Conservation (phyloP, 176 grass and related monocot species). For the Pontederia crassipes region DNA sequence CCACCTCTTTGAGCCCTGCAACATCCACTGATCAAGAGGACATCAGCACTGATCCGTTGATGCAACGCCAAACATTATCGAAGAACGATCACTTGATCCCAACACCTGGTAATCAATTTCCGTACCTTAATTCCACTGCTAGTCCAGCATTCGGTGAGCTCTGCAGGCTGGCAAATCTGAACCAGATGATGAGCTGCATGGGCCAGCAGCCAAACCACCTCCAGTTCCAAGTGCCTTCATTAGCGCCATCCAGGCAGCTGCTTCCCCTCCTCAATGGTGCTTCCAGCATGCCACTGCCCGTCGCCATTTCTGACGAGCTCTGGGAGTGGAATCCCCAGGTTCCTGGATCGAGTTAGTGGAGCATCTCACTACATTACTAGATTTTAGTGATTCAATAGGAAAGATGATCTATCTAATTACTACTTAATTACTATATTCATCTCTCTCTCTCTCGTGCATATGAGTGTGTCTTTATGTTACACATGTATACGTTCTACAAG, state of each 20-base stretch:
- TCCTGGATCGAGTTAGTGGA: no score
- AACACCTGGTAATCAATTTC: no score
- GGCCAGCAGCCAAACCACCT: slow-evolving; percentile 11
- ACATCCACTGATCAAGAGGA: slow-evolving; percentile 12
- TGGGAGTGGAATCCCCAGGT: slow-evolving; percentile 72
- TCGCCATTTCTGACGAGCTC: slow-evolving; percentile 70
- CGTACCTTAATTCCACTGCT: slow-evolving; percentile 23
- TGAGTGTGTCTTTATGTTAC: not conserved
- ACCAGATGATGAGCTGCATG: slow-evolving; percentile 25
- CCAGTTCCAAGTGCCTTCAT: no score
- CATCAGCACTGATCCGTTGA: slow-evolving; percentile 1
- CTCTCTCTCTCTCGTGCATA: slow-evolving; percentile 5
- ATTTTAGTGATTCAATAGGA: slow-evolving; percentile 50
- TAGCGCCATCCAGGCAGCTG: not conserved
- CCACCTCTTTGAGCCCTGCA: slow-evolving; percentile 24
- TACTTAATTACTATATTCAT: no score
- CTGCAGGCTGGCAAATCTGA: slow-evolving; percentile 46
- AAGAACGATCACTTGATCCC: slow-evolving; percentile 24
- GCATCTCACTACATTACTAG: slow-evolving; percentile 15
- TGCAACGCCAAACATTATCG: slow-evolving; percentile 24
- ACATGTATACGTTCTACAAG: not conserved
- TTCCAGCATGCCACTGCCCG: slow-evolving; percentile 38
- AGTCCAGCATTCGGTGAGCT: slow-evolving; percentile 46
- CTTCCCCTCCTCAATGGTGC: slow-evolving; percentile 7
- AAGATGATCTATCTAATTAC: no score